Evolutionary conservation across 257 asterid species (phyloP), one percentile per base, ranked within the genome.

Genomic region (Datura wrightii): DNA sequence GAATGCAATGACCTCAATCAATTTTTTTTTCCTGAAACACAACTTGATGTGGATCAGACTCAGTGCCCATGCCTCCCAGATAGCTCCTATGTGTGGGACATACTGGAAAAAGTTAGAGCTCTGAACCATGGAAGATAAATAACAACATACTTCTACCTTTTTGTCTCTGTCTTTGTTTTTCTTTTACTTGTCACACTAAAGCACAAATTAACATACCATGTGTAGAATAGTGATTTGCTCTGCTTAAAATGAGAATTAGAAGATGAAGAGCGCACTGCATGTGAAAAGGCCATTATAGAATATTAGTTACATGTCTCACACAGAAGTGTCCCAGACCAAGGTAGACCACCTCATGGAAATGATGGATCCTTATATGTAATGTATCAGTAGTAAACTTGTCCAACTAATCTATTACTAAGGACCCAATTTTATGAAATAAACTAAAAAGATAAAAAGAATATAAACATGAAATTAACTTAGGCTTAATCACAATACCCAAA

Each of bases 61-160:
- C 31, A 1, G 19, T 41, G 79, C 15, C 79, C 53, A 41, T 69
- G 7, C 53, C 53, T 69, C 13, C 31, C 19, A 69, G 14, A 69
- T 69, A 69, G 53, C 53, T 39, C 79, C 79, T 69, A 69, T 69
- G 53, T 69, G 53, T 69, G 34, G 53, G 79, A 69, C 53, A 69
- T 39, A 66, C 79, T 69, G 15, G 53, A 6, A 39, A 69, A 69
- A 69, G 53, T 39, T 11, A 24, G 53, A 39, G 52, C 31, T 41
- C 19, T 41, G 79, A 69, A 4, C 53, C 79, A 41, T 69, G 78
- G 6, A 69, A 31, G 79, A 41, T 69, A 16, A 41, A 24, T 16
- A 41, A 24, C 34, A 69, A 69, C 79, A 69, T 16, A 69, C 79
- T 16, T 69, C 14, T 69, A 41, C 31, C 52, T 69, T 4, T 10